Evolutionary conservation across 441 rosid genomes (phyloP), one percentile per base, ranked within the genome.

Genomic region (Oxalis stricta): DNA sequence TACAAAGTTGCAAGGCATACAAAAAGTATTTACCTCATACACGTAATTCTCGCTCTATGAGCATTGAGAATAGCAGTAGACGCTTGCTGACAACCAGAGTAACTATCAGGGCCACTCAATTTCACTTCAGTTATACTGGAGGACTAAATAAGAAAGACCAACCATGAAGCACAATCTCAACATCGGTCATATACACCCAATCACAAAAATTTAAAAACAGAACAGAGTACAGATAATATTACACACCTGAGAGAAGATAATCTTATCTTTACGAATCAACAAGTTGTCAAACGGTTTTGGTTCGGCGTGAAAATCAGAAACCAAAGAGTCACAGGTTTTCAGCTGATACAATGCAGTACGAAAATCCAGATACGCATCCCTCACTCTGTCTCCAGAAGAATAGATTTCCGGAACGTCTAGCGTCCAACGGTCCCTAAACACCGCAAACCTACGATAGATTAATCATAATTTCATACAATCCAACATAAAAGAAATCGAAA

Each of bases 1-100:
- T 34, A 13, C 11, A 8, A 10, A 19, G 20, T 18, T 0, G 6
- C 7, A 42, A 12, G 29, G 17, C 51, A 44, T 36, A 9, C 37
- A 34, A 23, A 19, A 7, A 38, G 12, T 42, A 42, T 17, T 14
- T 40, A 77, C 83, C 91, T 72, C 75, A 77, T 77, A 53, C 75
- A 72, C 52, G 83, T 75, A 44, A 81, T 64, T 63, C 79, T 70
- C 6, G 85, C 81, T 12, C 59, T 75, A 50, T 81, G 91, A 60
- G 59, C 81, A 23, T 21, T 48, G 20, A 66, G 56, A 5, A 32
- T 21, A 18, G 24, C 18, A 34, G 19, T 3, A 13, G 69, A 45
- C 33, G 45, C 61, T 19, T n/a, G n/a, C 39, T 36, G 32, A 56
- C 63, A 5, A 39, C 24, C 10, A 52, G 32, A 56, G 45, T n/a